phyloP scores from a whole-genome alignment of 2,329 filamentous ascomycete genomes.

The Arthroderma sp. region DNA sequence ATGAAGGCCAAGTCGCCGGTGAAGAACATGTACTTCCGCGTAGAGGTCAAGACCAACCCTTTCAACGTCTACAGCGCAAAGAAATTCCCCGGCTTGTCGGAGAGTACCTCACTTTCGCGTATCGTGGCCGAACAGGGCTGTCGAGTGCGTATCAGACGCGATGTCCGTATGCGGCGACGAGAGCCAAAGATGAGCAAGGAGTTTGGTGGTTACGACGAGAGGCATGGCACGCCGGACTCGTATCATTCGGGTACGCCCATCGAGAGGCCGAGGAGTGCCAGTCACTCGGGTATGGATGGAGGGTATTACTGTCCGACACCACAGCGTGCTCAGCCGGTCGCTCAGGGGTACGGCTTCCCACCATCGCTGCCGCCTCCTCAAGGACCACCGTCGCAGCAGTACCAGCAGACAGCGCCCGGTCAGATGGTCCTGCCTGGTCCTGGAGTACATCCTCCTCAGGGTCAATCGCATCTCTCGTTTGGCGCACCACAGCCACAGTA shows the following conservation, averaged over 20 bases:
- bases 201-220: constrained; percentile 50
- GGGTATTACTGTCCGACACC: constrained; percentile 33
- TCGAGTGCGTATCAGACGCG: constrained; percentile 85
- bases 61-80: constrained; percentile 93
- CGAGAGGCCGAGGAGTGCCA: constrained; percentile 49
- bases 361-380: constrained; percentile 32
- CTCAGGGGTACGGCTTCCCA: constrained; percentile 35
- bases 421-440: constrained; percentile 11
- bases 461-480: constrained; percentile 34
- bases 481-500: constrained; percentile 33
- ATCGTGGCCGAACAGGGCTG: constrained; percentile 94
- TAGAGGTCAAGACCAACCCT: constrained; percentile 77
- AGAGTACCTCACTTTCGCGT: constrained; percentile 78
- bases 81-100: constrained; percentile 89
- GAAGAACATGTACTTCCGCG: constrained; percentile 64
- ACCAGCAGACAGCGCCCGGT: constrained; percentile 21
- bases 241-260: constrained; percentile 34
- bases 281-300: constrained; percentile 45
- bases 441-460: constrained; percentile 14
- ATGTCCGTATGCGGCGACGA: constrained; percentile 81
- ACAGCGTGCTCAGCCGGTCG: constrained; percentile 37
- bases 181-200: constrained; percentile 57
- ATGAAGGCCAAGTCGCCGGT: constrained; percentile 34
- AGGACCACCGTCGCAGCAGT: constrained; percentile 30
- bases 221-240: constrained; percentile 40